Base-by-base conservation (phyloP, 2,329 filamentous ascomycete species). In the Dryadomyces quercus-mongolicae region DNA sequence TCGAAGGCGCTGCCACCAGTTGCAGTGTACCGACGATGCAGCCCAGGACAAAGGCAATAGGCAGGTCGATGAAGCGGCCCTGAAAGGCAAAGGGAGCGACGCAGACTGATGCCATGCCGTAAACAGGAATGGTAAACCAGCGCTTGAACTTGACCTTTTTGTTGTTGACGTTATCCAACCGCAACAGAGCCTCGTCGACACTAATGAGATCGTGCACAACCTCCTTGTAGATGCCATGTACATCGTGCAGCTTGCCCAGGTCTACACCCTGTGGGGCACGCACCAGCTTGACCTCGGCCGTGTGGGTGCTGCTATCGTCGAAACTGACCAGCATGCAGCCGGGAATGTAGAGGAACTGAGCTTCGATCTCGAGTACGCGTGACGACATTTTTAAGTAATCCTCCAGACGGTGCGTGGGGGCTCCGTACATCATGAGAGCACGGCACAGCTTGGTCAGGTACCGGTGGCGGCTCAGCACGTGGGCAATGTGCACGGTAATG, bases 311-410 rank as follows among this genome's bases (percentile, higher is more conserved):
- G 58, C 59, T 70, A 67, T 92, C 87, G 63, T 87, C 90, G 63
- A 96, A 95, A 5, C 88, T 92, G 64, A 95, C 86, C 55, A 96
- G 87, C 91, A 96, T 96, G 64, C 88, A 94, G 0, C 88, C 88
- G 0, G 91, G 90, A 34, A 95, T 81, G 65, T 95, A 96, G 21
- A 95, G 71, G 61, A 93, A 95, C 62, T 95, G 89, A 6, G 85
- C 86, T 60, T 95, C 86, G 16, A 95, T 91, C 67, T 91, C 87
- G 42, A 96, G 77, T 1, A 93, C 87, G n/a, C 87, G 79, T 1
- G 91, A 85, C 9, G 87, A 90, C 86, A 92, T 94, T 58, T 79
- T 84, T 80, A 96, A 84, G 67, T 95, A 95, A 65, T 95, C 86
- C 67, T 96, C 91, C 20, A 96, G 73, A 12, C 91, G 84, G 70